Evolutionary conservation across 345 rosid species (phyloP).

Genomic region (Rhodomyrtus tomentosa): DNA sequence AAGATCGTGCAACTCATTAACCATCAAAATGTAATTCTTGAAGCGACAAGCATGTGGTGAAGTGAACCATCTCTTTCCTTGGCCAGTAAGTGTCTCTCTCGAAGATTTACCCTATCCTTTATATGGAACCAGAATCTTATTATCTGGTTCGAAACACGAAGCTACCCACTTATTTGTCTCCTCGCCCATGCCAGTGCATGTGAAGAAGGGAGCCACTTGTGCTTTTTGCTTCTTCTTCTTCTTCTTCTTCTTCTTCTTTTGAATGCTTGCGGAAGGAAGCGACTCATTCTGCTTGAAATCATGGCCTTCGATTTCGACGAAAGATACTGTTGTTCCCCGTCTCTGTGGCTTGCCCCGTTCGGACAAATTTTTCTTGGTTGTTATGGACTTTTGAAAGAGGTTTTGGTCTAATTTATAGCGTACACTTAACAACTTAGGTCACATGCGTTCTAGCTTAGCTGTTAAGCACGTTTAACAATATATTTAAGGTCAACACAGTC

Average conservation of each 20-base stretch:
- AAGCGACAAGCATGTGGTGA: not conserved
- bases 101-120: not conserved
- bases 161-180: not conserved
- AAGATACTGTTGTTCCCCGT: not conserved
- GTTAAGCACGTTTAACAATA: not conserved
- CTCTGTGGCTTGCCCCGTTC: not conserved
- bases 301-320: not conserved
- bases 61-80: not conserved
- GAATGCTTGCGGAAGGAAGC: not conserved
- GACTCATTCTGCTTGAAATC: not conserved
- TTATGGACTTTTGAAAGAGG: not conserved
- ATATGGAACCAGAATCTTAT: not conserved
- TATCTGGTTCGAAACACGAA: not conserved
- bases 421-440: not conserved
- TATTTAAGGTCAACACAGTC: not conserved
- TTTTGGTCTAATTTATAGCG: not conserved
- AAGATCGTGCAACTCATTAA: not conserved
- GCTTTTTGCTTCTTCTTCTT: no score
- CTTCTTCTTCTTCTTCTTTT: no score
- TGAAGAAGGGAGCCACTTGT: not conserved
- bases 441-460: not conserved
- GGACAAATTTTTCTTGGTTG: not conserved
- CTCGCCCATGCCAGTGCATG: not conserved
- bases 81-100: not conserved
- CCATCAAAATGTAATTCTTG: not conserved